Conservation (phyloP, 768 basidiomycete genomes). For the Hericium erinaceus region DNA sequence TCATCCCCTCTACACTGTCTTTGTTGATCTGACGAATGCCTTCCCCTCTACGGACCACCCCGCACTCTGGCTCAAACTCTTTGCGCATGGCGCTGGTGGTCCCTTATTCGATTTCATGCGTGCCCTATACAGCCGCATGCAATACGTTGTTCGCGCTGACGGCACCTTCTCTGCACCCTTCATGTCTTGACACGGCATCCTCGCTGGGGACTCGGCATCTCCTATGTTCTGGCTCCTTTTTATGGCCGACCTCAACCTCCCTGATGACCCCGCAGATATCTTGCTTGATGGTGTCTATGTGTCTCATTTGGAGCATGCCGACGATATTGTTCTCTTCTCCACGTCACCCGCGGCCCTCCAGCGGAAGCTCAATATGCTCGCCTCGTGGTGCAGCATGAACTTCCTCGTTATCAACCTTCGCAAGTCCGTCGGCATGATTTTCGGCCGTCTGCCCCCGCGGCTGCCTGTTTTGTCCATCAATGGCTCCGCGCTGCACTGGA, state of each 20-base stretch:
- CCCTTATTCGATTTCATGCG: no score
- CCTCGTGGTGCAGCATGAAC: constrained; percentile 13
- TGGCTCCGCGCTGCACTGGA: not conserved
- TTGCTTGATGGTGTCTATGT: no score
- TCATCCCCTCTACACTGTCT: no score
- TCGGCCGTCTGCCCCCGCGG: constrained; percentile 1
- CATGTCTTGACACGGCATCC: constrained; percentile 11
- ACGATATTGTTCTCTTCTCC: not conserved
- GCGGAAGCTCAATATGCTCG: constrained; percentile 9
- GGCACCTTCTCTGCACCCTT: not conserved
- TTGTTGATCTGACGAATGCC: no score
- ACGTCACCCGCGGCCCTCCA: constrained; percentile 11
- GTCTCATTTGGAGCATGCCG: no score
- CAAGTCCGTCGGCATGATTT: constrained; percentile 14
- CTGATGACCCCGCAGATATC: no score
- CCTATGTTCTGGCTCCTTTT: constrained; percentile 11
- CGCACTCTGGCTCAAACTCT: no score
- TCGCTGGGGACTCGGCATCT: constrained; percentile 15
- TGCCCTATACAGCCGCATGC: no score
- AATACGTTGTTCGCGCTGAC: no score
- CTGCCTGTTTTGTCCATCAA: not conserved
- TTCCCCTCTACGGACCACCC: no score
- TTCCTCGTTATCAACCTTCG: constrained; percentile 12
- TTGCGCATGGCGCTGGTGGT: no score
- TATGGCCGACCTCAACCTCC: constrained; percentile 8